Evolutionary conservation across 2,329 filamentous ascomycete genomes (phyloP).

Genomic region (Periglandula ipomoeae): DNA sequence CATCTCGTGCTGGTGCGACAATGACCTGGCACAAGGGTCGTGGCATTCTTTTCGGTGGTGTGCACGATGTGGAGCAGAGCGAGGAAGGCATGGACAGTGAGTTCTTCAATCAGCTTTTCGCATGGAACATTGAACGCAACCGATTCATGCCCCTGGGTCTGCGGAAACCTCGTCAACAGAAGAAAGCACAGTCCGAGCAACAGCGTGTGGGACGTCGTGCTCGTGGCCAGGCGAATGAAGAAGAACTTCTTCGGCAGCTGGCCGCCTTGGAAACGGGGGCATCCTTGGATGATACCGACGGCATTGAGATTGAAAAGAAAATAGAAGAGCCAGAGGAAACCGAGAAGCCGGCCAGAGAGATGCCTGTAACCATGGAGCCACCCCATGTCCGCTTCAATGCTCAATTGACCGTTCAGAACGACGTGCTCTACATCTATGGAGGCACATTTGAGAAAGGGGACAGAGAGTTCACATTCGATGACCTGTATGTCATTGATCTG

Average conservation of each 20-base stretch:
- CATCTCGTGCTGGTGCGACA: slow-evolving; percentile 76
- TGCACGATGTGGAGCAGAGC: slow-evolving; percentile 83
- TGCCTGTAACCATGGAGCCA: slow-evolving; percentile 66
- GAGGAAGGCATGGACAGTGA: slow-evolving; percentile 96
- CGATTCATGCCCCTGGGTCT: slow-evolving; percentile 80
- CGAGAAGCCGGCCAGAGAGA: slow-evolving; percentile 49
- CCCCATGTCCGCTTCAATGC: slow-evolving; percentile 89
- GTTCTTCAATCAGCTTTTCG: slow-evolving; percentile 87
- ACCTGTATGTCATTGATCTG: slow-evolving; percentile 88
- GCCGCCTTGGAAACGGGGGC: slow-evolving; percentile 74
- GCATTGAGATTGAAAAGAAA: slow-evolving; percentile 41
- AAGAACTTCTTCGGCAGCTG: slow-evolving; percentile 79
- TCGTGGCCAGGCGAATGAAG: slow-evolving; percentile 83
- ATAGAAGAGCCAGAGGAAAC: slow-evolving; percentile 45
- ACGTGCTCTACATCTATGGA: slow-evolving; percentile 87
- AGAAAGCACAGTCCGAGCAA: slow-evolving; percentile 44
- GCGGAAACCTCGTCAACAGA: slow-evolving; percentile 60
- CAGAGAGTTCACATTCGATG: slow-evolving; percentile 90
- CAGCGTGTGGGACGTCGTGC: slow-evolving; percentile 52
- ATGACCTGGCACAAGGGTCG: slow-evolving; percentile 93
- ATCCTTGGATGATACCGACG: slow-evolving; percentile 44
- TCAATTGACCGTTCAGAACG: slow-evolving; percentile 81
- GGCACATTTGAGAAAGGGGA: slow-evolving; percentile 95
- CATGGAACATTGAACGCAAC: slow-evolving; percentile 94
- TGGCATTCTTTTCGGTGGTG: slow-evolving; percentile 87